Evolutionary conservation across 306 rosid species (phyloP).

Genomic region (Rosa multiflora): DNA sequence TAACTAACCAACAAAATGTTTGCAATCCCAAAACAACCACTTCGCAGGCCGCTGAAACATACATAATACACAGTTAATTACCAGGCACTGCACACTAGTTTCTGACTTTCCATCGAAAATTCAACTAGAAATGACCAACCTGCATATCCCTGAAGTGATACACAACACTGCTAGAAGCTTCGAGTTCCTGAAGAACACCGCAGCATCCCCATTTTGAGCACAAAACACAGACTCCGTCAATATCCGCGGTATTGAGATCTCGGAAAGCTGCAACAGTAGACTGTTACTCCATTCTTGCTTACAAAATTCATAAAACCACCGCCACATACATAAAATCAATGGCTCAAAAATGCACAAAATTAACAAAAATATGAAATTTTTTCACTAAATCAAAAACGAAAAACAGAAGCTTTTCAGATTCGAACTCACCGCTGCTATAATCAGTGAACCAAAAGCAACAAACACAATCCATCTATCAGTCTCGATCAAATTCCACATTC

Average conservation of each 20-base stretch:
- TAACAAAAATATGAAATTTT: background rate
- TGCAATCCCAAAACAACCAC: slow-evolving; percentile 68
- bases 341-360: background rate
- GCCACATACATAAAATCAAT: background rate
- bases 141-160: slow-evolving; percentile 69
- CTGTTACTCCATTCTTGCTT: slow-evolving; percentile 19
- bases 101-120: background rate
- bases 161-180: slow-evolving; percentile 49
- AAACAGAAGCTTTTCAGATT: background rate
- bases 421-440: slow-evolving; percentile 52
- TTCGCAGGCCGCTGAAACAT: slow-evolving; percentile 70
- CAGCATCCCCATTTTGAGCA: slow-evolving; percentile 60
- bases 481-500: slow-evolving; percentile 57
- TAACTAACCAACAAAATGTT: slow-evolving; percentile 65
- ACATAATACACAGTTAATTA: slow-evolving; percentile 33
- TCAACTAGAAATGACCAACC: slow-evolving; percentile 37
- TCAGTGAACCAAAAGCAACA: slow-evolving; percentile 43
- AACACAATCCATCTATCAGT: slow-evolving; percentile 41
- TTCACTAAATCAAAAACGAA: background rate
- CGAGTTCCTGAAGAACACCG: slow-evolving; percentile 50
- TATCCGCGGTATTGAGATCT: slow-evolving; percentile 68
- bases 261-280: slow-evolving; percentile 57
- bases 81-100: background rate
- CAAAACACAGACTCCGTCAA: slow-evolving; percentile 68
- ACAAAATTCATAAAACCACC: slow-evolving; percentile 1